A percentile compares a stretch with the other conserved stretches of the same genome.
These are phyloP conservation scores for Gastrolobium bilobum DNA, from an alignment of 306 rosid genomes.

Conservation along the genomic window DNA sequence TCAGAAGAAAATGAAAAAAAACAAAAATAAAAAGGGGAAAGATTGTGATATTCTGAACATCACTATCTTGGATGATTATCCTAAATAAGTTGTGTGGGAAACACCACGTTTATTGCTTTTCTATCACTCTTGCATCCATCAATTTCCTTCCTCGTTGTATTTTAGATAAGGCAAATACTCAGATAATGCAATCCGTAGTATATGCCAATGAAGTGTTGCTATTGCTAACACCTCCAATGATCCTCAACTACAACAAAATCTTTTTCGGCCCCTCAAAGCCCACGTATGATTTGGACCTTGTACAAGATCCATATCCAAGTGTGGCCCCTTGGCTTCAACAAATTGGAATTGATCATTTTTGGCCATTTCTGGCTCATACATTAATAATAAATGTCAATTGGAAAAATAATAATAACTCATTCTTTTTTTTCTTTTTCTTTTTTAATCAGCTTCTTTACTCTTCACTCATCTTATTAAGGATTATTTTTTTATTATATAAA, in stretches of 20 bases:
- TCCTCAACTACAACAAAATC: neutral
- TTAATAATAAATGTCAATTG: neutral
- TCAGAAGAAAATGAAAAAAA: neutral
- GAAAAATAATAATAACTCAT: neutral
- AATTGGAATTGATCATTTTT: constrained; percentile 13
- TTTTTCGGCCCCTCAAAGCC: constrained; percentile 13
- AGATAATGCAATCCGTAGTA: neutral
- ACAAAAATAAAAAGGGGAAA: neutral
- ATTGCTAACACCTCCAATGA: neutral
- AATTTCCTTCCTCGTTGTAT: neutral
- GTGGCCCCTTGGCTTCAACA: constrained; percentile 37
- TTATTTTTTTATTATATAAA: no score
- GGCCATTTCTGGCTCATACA: neutral
- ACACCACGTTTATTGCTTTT: constrained; percentile 52
- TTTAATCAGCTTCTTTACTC: no score
- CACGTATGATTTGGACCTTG: constrained; percentile 27
- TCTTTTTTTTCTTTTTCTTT: no score
- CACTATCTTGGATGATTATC: constrained; percentile 42
- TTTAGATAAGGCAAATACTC: constrained; percentile 45
- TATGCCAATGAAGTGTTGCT: constrained; percentile 29
- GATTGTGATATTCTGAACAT: constrained; percentile 30
- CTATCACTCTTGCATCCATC: constrained; percentile 46
- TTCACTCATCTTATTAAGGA: no score
- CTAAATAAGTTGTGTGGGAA: constrained; percentile 47
- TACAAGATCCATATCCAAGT: constrained; percentile 28